Percentiles rank a stretch among this genome's conserved stretches.
phyloP scores from a whole-genome alignment of 1,284 basidiomycete genomes.

The Wallemia mellicola region DNA sequence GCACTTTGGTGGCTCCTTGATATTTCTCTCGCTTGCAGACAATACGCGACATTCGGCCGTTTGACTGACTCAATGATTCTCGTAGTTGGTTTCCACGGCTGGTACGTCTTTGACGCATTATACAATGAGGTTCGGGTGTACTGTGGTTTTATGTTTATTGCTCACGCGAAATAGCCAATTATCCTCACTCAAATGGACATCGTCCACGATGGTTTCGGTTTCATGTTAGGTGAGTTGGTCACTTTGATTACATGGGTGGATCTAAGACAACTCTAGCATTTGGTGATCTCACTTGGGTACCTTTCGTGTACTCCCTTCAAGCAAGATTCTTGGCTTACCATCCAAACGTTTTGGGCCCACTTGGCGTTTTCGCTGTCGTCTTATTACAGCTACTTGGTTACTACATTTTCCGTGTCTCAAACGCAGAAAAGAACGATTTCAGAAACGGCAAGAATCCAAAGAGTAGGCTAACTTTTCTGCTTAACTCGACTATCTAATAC shows the following conservation, averaged over 20 bases:
- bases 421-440: slow-evolving; percentile 89
- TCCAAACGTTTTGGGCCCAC: slow-evolving; percentile 42
- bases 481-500: not conserved
- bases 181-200: slow-evolving; percentile 95
- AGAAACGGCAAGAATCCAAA: slow-evolving; percentile 78
- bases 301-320: slow-evolving; percentile 79
- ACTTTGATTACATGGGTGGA: not conserved
- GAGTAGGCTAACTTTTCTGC: slow-evolving; percentile 17
- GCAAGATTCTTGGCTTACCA: slow-evolving; percentile 75
- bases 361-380: slow-evolving; percentile 31
- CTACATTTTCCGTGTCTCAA: slow-evolving; percentile 67
- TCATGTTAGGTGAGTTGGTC: slow-evolving; percentile 38
- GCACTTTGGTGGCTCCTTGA: slow-evolving; percentile 83
- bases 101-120: slow-evolving; percentile 59
- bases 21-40: slow-evolving; percentile 70
- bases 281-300: slow-evolving; percentile 81
- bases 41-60: slow-evolving; percentile 38
- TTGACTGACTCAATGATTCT: slow-evolving; percentile 80
- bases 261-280: slow-evolving; percentile 19
- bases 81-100: slow-evolving; percentile 54
- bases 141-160: not conserved
- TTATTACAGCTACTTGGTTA: slow-evolving; percentile 45
- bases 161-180: slow-evolving; percentile 18
- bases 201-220: slow-evolving; percentile 88
- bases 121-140: slow-evolving; percentile 48